Evolutionary conservation across 2,329 filamentous ascomycete genomes (phyloP).

Genomic region (Ascosphaera acerosa): DNA sequence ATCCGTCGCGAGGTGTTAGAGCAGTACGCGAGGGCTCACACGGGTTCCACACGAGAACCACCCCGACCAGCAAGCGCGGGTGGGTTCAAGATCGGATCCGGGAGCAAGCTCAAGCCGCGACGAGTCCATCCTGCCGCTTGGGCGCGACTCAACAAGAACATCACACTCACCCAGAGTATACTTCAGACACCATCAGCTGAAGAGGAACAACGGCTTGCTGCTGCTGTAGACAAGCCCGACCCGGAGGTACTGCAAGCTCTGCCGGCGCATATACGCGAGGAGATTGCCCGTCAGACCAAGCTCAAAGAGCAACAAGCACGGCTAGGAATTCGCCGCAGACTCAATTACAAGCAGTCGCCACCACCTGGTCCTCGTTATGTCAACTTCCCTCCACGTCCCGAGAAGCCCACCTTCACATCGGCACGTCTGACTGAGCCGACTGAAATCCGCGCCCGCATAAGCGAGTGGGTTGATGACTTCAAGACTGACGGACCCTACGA

Average conservation of each 20-base stretch:
- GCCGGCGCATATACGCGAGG: conserved; percentile 62
- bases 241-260: conserved; percentile 59
- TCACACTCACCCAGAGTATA: conserved; percentile 1
- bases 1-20: conserved; percentile 30
- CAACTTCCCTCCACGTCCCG: conserved; percentile 24
- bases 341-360: neutral
- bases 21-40: neutral
- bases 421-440: conserved; percentile 26
- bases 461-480: conserved; percentile 52
- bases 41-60: neutral
- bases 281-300: conserved; percentile 15
- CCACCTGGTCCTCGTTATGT: neutral
- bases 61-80: neutral
- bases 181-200: neutral
- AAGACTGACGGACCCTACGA: conserved; percentile 47
- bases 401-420: conserved; percentile 36
- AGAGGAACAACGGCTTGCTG: neutral
- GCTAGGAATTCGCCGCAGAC: neutral
- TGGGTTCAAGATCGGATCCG: neutral
- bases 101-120: neutral
- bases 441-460: conserved; percentile 50
- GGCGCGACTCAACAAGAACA: conserved; percentile 1
- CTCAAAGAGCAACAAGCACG: conserved; percentile 1
- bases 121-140: neutral
- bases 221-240: conserved; percentile 33